A percentile compares a stretch with the other conserved stretches of the same genome.
Conservation (phyloP, 345 rosid genomes). For the Gossypium arboreum region DNA sequence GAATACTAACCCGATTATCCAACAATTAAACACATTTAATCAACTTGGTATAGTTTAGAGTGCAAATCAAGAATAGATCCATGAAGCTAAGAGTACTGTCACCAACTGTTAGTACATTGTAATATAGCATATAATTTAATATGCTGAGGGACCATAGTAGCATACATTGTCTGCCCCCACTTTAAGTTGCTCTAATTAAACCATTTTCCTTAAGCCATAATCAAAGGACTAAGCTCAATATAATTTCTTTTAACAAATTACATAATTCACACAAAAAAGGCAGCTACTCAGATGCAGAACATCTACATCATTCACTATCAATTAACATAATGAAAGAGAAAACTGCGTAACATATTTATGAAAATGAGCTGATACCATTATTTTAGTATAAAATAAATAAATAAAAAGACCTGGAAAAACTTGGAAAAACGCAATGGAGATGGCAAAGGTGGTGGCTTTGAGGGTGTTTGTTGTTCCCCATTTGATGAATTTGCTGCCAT, state of each 20-base stretch:
- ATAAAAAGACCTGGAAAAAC: conserved; percentile 62
- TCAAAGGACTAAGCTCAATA: not conserved
- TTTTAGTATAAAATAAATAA: conserved; percentile 3
- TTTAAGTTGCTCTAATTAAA: not conserved
- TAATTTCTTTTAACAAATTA: not conserved
- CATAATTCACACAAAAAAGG: not conserved
- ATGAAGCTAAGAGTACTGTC: not conserved
- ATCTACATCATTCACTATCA: conserved; percentile 5
- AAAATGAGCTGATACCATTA: not conserved
- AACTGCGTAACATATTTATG: not conserved
- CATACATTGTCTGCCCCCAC: conserved; percentile 3
- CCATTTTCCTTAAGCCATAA: not conserved
- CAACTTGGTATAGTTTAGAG: not conserved
- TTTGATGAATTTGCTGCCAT: conserved; percentile 52
- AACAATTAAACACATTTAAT: not conserved
- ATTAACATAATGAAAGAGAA: not conserved
- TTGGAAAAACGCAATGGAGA: conserved; percentile 86
- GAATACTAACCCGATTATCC: not conserved
- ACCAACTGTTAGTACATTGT: not conserved
- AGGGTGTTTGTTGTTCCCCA: conserved; percentile 46
- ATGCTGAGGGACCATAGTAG: not conserved
- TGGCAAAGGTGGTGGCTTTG: conserved; percentile 83
- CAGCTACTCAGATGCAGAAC: not conserved
- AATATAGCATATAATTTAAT: not conserved
- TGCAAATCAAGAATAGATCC: not conserved